phyloP scores from a whole-genome alignment of 2,329 filamentous ascomycete genomes.

The Fusarium chaquense region DNA sequence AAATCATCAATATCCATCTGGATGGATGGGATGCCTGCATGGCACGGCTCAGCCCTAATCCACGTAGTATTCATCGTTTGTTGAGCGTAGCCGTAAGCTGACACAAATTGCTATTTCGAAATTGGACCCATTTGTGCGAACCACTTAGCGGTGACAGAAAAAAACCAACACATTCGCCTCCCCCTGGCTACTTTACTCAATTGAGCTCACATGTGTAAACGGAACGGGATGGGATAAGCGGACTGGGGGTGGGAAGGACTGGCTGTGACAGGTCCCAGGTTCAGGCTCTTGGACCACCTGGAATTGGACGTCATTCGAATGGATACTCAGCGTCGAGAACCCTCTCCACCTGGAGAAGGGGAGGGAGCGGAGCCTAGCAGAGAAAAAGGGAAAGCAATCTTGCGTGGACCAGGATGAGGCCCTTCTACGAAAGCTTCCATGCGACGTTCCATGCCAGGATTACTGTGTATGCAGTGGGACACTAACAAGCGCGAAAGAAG shows the following conservation, averaged over 20 bases:
- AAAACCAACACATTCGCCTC: neutral
- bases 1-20: neutral
- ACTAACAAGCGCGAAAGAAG: constrained; percentile 17
- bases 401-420: constrained; percentile 13
- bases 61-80: constrained; percentile 15
- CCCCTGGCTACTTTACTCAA: constrained; percentile 38
- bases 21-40: constrained; percentile 4
- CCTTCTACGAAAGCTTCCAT: constrained; percentile 47
- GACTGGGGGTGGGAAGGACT: neutral
- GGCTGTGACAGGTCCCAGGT: constrained; percentile 35
- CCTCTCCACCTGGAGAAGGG: constrained; percentile 36
- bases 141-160: constrained; percentile 30
- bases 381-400: constrained; percentile 23
- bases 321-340: constrained; percentile 22
- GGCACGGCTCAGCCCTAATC: constrained; percentile 30
- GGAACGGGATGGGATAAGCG: neutral
- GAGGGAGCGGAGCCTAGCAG: constrained; percentile 16
- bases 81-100: constrained; percentile 35
- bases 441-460: constrained; percentile 41
- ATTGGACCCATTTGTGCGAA: constrained; percentile 31
- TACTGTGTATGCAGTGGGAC: constrained; percentile 32
- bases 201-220: constrained; percentile 18
- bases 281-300: constrained; percentile 36
- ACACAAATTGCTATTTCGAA: constrained; percentile 37
- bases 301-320: constrained; percentile 49